phyloP scores from a whole-genome alignment of 139 green algal species.

The Dunaliella primolecta region DNA sequence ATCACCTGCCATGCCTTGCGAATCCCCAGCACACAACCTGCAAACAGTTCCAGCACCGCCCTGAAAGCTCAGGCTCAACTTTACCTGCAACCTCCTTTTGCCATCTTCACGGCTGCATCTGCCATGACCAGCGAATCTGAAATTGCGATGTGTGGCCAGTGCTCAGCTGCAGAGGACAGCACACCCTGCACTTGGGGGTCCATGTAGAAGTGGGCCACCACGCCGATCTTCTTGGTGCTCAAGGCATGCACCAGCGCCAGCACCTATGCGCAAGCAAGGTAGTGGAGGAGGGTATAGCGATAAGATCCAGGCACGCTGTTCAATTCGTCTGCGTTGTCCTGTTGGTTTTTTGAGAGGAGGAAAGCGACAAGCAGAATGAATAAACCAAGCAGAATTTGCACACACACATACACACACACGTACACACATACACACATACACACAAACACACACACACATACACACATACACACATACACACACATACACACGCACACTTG shows the following conservation, averaged over 20 bases:
- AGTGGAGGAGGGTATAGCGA: no score
- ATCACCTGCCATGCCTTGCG: no score
- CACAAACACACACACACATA: no score
- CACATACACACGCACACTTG: no score
- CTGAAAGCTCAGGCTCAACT: no score
- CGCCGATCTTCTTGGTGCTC: slow-evolving; percentile 83
- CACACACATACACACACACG: no score
- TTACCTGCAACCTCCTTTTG: slow-evolving; percentile 77
- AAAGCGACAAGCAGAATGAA: no score
- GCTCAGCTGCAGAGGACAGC: slow-evolving; percentile 68
- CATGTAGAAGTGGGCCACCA: slow-evolving; percentile 99
- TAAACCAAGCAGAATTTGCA: no score
- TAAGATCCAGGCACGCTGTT: background rate
- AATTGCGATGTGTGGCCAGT: slow-evolving; percentile 94
- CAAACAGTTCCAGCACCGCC: no score
- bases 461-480: no score
- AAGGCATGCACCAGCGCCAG: slow-evolving; percentile 63
- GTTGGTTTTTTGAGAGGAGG: background rate
- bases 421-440: no score
- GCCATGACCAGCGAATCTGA: slow-evolving; percentile 93
- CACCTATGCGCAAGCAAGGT: slow-evolving; percentile 31
- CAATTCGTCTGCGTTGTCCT: background rate
- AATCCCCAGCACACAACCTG: no score
- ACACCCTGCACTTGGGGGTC: slow-evolving; percentile 97
- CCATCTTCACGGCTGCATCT: slow-evolving; percentile 81